Evolutionary conservation across 345 rosid genomes (phyloP).

Genomic region (Acer yangbiense): DNA sequence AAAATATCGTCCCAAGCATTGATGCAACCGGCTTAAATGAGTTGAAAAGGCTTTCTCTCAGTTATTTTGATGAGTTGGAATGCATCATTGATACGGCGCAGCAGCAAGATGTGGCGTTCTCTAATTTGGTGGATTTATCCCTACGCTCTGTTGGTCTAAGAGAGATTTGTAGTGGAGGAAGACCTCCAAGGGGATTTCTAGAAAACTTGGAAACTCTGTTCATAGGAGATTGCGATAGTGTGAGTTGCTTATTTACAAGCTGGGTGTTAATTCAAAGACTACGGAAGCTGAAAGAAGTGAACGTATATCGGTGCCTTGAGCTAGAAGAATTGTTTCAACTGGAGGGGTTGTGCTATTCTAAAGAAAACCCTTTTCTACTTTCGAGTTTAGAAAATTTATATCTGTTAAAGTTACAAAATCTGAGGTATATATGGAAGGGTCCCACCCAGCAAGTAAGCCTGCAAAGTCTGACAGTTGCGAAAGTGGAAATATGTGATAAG

Average conservation of each 20-base stretch:
- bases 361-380: not conserved
- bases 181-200: constrained; percentile 8
- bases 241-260: constrained; percentile 10
- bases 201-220: constrained; percentile 3
- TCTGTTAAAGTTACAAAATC: not conserved
- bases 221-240: not conserved
- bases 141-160: not conserved
- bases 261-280: constrained; percentile 6
- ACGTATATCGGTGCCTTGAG: not conserved
- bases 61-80: not conserved
- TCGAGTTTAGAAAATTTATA: not conserved
- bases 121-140: constrained; percentile 7
- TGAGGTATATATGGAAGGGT: not conserved
- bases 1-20: no score
- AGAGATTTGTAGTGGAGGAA: constrained; percentile 8
- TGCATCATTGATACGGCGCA: constrained; percentile 4
- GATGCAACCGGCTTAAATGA: constrained; percentile 2
- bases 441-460: no score
- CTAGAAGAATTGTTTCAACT: constrained; percentile 15
- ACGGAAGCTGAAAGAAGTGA: constrained; percentile 8
- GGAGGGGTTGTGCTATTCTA: not conserved
- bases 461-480: no score
- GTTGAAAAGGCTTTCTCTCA: not conserved
- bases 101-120: constrained; percentile 4
- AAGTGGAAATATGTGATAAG: rapidly evolving